phyloP scores from a whole-genome alignment of 495 filamentous ascomycete genomes.

The Aspergillus sclerotiicarbonarius region DNA sequence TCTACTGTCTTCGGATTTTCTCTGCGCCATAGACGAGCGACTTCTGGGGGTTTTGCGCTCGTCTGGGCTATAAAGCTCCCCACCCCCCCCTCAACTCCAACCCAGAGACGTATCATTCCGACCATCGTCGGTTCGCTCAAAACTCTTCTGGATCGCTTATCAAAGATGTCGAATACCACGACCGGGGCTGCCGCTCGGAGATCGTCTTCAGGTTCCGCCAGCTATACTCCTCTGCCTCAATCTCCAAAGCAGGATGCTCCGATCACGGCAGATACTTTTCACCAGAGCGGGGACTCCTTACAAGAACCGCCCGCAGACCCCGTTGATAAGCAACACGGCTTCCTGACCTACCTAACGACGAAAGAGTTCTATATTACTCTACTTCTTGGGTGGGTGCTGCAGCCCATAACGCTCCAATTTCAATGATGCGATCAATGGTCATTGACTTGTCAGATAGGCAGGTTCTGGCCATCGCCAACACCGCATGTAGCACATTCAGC shows the following conservation, averaged over 20 bases:
- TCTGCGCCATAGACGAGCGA: constrained; percentile 43
- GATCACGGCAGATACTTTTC: constrained; percentile 17
- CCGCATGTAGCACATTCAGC: constrained; percentile 84
- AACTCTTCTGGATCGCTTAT: constrained; percentile 7
- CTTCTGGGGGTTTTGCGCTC: constrained; percentile 61
- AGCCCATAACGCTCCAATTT: background rate
- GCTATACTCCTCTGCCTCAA: constrained; percentile 5
- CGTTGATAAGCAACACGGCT: constrained; percentile 46
- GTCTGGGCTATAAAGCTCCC: constrained; percentile 48
- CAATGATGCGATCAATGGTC: background rate
- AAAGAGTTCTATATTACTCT: constrained; percentile 85
- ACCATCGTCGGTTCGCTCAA: constrained; percentile 1
- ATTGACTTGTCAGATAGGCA: constrained; percentile 52
- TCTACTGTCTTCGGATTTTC: background rate
- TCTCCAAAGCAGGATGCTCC: constrained; percentile 27
- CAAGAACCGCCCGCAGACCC: constrained; percentile 33
- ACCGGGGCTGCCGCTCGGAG: constrained; percentile 28
- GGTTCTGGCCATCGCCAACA: constrained; percentile 82
- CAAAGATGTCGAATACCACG: constrained; percentile 30
- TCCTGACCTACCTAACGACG: constrained; percentile 79
- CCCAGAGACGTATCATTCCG: background rate
- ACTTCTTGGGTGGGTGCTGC: constrained; percentile 61
- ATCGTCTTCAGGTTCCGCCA: constrained; percentile 14
- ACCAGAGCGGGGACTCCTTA: constrained; percentile 11
- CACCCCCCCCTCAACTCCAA: constrained; percentile 3